These are phyloP conservation scores for Solanum infundibuliforme DNA, from an alignment of 257 asterid genomes.

Conservation along the genomic window DNA sequence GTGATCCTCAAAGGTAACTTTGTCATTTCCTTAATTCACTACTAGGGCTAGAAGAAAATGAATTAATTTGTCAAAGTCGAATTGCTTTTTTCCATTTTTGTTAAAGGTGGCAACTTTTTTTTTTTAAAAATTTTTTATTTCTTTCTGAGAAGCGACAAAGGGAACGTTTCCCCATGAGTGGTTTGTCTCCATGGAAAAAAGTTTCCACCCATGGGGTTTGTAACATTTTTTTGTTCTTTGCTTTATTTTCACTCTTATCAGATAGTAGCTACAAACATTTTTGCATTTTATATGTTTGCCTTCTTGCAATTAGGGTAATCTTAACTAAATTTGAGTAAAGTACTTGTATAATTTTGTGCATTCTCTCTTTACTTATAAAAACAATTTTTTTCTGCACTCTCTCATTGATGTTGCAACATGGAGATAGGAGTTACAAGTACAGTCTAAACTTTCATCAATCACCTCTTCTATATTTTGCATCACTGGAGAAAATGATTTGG, in stretches of 20 bases:
- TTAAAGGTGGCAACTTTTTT: not conserved
- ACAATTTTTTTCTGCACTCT: not conserved
- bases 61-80: not conserved
- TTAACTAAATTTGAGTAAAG: not conserved
- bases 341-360: not conserved
- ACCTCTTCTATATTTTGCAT: not conserved
- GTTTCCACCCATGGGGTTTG: not conserved
- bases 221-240: not conserved
- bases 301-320: not conserved
- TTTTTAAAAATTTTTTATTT: not conserved
- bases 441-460: not conserved
- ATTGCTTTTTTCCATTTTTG: not conserved
- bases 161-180: not conserved
- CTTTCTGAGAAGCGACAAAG: not conserved
- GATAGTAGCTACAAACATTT: not conserved
- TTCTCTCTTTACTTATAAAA: not conserved
- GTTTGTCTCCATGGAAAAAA: not conserved
- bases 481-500: not conserved
- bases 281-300: not conserved
- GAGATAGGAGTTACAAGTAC: not conserved
- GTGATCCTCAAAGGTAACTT: slow-evolving; percentile 55
- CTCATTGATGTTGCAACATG: not conserved
- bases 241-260: too few relatives aligned
- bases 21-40: not conserved
- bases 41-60: not conserved